Percentiles rank a stretch among this genome's conserved stretches.
Evolutionary conservation across 805 yeast genomes (phyloP).

Genomic region (Metahyphopichia silvanorum): DNA sequence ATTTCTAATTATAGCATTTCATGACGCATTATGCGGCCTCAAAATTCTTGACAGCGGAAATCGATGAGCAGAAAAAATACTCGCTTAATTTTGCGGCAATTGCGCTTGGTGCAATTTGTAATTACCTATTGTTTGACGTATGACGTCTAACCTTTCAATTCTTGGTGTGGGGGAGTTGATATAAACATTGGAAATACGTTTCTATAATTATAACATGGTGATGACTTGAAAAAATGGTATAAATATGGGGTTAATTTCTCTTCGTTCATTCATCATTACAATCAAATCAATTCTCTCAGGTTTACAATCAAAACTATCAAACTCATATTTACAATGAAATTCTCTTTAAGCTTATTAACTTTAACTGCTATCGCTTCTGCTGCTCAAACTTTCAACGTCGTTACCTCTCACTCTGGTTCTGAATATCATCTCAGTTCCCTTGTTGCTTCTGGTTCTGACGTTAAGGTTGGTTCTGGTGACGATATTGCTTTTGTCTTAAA

Average conservation of each 20-base stretch:
- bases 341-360: conserved; percentile 14
- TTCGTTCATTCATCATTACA: conserved; percentile 1
- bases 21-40: no score
- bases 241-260: background rate
- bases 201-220: background rate
- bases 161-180: no score
- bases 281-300: background rate
- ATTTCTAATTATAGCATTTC: no score
- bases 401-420: conserved; percentile 24
- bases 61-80: no score
- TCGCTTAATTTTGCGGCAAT: no score
- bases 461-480: conserved; percentile 8
- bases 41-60: no score
- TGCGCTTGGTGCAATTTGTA: no score
- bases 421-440: conserved; percentile 16
- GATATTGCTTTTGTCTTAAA: conserved; percentile 16
- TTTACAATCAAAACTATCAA: background rate
- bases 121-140: no score
- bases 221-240: background rate
- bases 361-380: conserved; percentile 22
- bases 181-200: no score
- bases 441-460: conserved; percentile 1
- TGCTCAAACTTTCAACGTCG: conserved; percentile 14
- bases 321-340: conserved; percentile 1
- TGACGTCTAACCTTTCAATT: no score